phyloP scores from a whole-genome alignment of 2,329 filamentous ascomycete species.

The Claviceps quebecensis region DNA sequence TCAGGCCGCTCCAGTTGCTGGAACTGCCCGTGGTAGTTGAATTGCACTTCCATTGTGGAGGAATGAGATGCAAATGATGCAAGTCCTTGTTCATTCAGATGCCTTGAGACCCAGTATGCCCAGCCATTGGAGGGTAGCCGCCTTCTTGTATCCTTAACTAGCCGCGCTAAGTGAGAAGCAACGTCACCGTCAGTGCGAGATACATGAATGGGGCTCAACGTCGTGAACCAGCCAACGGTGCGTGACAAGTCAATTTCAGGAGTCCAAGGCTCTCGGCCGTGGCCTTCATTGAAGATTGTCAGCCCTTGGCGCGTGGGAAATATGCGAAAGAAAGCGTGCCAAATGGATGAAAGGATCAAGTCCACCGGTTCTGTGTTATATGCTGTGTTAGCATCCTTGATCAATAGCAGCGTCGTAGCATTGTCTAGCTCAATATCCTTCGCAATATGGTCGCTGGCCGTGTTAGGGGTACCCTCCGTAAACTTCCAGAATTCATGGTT shows the following conservation, averaged over 20 bases:
- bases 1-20: constrained; percentile 9
- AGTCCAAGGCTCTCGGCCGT: constrained; percentile 18
- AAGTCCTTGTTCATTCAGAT: neutral
- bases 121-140: constrained; percentile 1
- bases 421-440: constrained; percentile 1
- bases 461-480: neutral
- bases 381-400: constrained; percentile 9
- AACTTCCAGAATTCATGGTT: constrained; percentile 3
- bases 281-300: constrained; percentile 13
- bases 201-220: constrained; percentile 16
- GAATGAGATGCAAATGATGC: constrained; percentile 1
- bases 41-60: constrained; percentile 4
- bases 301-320: constrained; percentile 16
- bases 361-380: constrained; percentile 20
- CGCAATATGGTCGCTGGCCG: constrained; percentile 1
- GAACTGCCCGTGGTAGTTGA: constrained; percentile 8
- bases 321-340: constrained; percentile 14
- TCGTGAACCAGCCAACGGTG: constrained; percentile 26
- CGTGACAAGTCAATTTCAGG: constrained; percentile 15
- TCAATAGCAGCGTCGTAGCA: constrained; percentile 2
- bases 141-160: constrained; percentile 1
- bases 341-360: constrained; percentile 16
- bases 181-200: neutral
- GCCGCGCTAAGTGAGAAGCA: neutral
- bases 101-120: constrained; percentile 1